Conservation (phyloP, 2,329 filamentous ascomycete genomes). For the Trichothecium sympodiale region DNA sequence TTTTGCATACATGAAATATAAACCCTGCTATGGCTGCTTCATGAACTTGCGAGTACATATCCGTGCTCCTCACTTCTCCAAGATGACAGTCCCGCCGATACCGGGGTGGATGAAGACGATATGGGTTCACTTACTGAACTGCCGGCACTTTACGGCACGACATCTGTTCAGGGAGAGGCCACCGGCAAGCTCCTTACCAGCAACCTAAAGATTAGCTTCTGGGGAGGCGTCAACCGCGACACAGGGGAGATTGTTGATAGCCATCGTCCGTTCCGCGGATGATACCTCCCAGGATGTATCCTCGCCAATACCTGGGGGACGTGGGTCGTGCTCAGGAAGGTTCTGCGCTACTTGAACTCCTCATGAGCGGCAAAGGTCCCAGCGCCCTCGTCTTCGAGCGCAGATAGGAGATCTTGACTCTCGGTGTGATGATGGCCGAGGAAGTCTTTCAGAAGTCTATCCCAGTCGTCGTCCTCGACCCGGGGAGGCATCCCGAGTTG, state of each 20-base stretch:
- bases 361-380: conserved; percentile 26
- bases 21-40: no score
- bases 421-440: conserved; percentile 31
- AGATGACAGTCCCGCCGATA: no score
- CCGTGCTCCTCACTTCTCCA: no score
- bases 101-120: no score
- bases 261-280: conserved; percentile 27
- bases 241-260: conserved; percentile 31
- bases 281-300: conserved; percentile 17
- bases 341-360: conserved; percentile 29
- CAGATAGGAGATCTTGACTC: conserved; percentile 29
- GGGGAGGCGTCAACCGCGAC: conserved; percentile 28
- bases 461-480: conserved; percentile 22
- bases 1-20: no score
- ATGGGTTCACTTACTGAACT: no score
- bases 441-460: conserved; percentile 27
- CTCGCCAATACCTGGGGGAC: conserved; percentile 32
- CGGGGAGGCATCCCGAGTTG: conserved; percentile 20
- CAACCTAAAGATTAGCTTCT: conserved; percentile 28
- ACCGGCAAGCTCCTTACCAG: conserved; percentile 17
- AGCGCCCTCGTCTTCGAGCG: conserved; percentile 28
- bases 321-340: conserved; percentile 36
- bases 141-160: no score
- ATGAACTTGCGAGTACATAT: no score
- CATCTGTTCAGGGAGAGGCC: conserved; percentile 2